Evolutionary conservation across 768 basidiomycete species (phyloP).

Genomic region (Nidula microcarpa): DNA sequence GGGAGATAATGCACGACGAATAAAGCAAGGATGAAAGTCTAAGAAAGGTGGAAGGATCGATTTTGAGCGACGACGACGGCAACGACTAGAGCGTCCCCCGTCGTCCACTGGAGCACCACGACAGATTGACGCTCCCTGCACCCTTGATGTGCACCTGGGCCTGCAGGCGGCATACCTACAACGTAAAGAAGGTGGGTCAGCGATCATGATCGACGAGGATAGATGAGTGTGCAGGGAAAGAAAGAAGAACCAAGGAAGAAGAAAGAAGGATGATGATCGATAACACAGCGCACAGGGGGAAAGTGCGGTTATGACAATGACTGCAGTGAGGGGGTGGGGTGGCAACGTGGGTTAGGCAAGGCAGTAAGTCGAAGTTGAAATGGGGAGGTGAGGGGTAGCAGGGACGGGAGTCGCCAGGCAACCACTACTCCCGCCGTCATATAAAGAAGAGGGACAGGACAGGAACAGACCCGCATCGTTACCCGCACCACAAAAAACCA

Average conservation of each 20-base stretch:
- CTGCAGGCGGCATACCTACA: conserved; percentile 33
- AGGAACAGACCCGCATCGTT: background rate
- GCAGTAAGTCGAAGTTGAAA: background rate
- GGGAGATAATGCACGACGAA: too few relatives aligned
- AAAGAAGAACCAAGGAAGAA: background rate
- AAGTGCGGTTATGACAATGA: too few relatives aligned
- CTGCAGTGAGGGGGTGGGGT: too few relatives aligned
- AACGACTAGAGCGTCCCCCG: too few relatives aligned
- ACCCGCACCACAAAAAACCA: too few relatives aligned
- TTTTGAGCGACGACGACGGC: too few relatives aligned
- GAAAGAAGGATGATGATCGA: background rate
- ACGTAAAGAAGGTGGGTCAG: background rate
- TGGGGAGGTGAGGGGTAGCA: background rate
- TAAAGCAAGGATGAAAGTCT: too few relatives aligned
- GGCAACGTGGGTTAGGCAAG: too few relatives aligned
- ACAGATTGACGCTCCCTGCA: conserved; percentile 32
- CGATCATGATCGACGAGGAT: background rate
- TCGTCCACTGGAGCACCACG: conserved; percentile 21
- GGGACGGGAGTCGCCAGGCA: background rate
- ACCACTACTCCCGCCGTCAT: background rate
- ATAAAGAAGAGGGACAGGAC: background rate
- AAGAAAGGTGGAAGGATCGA: too few relatives aligned
- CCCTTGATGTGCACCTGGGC: conserved; percentile 35
- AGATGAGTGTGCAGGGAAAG: conserved; percentile 1
- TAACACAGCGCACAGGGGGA: too few relatives aligned